phyloP scores from a whole-genome alignment of 1,284 basidiomycete genomes.

The Chalciporus piperatoides region DNA sequence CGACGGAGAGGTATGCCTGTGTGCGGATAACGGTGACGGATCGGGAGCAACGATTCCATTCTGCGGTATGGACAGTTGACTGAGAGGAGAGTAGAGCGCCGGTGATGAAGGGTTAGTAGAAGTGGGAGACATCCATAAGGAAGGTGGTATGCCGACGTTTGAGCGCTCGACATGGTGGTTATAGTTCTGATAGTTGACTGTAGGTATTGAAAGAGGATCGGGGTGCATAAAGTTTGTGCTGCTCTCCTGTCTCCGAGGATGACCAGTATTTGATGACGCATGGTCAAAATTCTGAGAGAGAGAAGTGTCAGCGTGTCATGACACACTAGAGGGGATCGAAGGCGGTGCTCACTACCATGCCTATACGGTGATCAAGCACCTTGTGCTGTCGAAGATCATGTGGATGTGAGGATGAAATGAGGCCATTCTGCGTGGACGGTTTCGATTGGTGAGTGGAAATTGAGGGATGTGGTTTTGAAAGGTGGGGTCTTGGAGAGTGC shows the following conservation, averaged over 20 bases:
- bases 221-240: slow-evolving; percentile 16
- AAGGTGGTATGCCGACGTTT: slow-evolving; percentile 58
- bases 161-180: slow-evolving; percentile 47
- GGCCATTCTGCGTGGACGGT: slow-evolving; percentile 9
- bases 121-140: slow-evolving; percentile 77
- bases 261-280: slow-evolving; percentile 14
- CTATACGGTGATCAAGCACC: slow-evolving; percentile 10
- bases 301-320: slow-evolving; percentile 8
- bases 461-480: slow-evolving; percentile 18
- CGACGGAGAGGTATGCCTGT: slow-evolving; percentile 39
- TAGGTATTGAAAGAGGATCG: slow-evolving; percentile 20
- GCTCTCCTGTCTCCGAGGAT: slow-evolving; percentile 16
- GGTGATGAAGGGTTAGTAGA: slow-evolving; percentile 46
- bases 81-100: slow-evolving; percentile 31
- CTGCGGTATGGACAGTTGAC: slow-evolving; percentile 34
- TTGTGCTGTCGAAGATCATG: slow-evolving; percentile 18
- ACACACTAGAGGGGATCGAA: neutral
- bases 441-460: slow-evolving; percentile 6
- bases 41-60: slow-evolving; percentile 34
- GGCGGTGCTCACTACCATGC: slow-evolving; percentile 15
- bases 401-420: slow-evolving; percentile 6
- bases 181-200: slow-evolving; percentile 32
- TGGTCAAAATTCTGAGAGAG: slow-evolving; percentile 22
- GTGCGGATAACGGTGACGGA: slow-evolving; percentile 32
- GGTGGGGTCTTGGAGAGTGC: slow-evolving; percentile 15